phyloP scores from a whole-genome alignment of 495 filamentous ascomycete species.

The Evernia prunastri region DNA sequence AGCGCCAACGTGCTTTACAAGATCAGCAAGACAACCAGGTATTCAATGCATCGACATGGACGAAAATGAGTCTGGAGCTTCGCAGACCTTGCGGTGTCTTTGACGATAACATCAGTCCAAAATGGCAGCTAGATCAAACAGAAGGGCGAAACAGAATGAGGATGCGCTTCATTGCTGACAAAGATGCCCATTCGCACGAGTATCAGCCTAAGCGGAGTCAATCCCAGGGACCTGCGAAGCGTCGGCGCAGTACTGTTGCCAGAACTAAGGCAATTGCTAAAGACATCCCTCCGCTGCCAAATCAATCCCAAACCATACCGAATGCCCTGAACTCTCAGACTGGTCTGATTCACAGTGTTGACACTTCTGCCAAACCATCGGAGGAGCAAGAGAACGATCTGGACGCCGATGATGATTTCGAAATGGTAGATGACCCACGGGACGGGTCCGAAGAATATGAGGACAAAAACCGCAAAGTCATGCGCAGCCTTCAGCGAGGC shows the following conservation, averaged over 20 bases:
- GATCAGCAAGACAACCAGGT: conserved; percentile 82
- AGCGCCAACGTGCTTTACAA: conserved; percentile 78
- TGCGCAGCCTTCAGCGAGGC: conserved; percentile 85
- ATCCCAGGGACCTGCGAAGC: conserved; percentile 38
- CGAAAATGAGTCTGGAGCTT: conserved; percentile 65
- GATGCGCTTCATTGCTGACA: conserved; percentile 72
- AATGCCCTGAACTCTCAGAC: background rate
- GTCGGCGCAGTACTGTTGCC: conserved; percentile 15
- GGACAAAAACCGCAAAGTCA: conserved; percentile 95
- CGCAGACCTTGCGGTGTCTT: conserved; percentile 72
- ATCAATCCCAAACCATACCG: conserved; percentile 2
- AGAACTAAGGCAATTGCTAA: conserved; percentile 9
- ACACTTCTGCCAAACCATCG: background rate
- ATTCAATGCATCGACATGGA: conserved; percentile 67
- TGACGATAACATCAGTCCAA: conserved; percentile 54
- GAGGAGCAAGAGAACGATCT: conserved; percentile 11
- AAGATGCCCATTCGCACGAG: conserved; percentile 56
- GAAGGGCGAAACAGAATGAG: conserved; percentile 96
- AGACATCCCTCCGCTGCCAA: conserved; percentile 16
- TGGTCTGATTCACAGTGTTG: background rate
- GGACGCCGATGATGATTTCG: conserved; percentile 78
- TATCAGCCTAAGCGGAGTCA: conserved; percentile 81
- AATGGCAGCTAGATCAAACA: conserved; percentile 90
- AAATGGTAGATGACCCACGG: conserved; percentile 85
- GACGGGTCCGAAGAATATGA: conserved; percentile 81